These are phyloP conservation scores for Daldinia childiae DNA, from an alignment of 495 filamentous ascomycete species.

Conservation along the genomic window DNA sequence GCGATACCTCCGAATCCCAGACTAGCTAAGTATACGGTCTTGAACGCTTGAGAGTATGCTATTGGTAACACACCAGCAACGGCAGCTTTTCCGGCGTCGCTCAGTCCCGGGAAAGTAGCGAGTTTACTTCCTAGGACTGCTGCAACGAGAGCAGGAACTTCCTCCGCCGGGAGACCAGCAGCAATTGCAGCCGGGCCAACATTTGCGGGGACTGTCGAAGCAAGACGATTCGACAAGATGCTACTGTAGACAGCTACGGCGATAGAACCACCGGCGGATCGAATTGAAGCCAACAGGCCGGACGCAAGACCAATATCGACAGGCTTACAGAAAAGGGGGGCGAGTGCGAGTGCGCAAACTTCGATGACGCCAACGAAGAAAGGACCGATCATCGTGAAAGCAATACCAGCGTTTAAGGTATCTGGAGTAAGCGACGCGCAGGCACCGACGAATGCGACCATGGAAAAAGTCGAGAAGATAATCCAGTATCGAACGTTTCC, in stretches of 20 bases:
- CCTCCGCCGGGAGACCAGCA: conserved; percentile 56
- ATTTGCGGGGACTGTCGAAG: conserved; percentile 50
- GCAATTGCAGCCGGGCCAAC: conserved; percentile 52
- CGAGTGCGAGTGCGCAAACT: conserved; percentile 36
- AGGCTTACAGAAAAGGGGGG: conserved; percentile 38
- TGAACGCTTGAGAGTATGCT: conserved; percentile 56
- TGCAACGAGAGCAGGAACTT: conserved; percentile 51
- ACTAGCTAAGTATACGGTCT: conserved; percentile 58
- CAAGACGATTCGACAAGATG: conserved; percentile 56
- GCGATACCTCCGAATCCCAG: conserved; percentile 58
- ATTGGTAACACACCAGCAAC: conserved; percentile 49
- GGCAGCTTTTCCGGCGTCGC: conserved; percentile 48
- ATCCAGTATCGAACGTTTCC: conserved; percentile 47
- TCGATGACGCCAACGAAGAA: conserved; percentile 43
- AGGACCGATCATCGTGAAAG: conserved; percentile 39
- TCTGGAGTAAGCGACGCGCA: conserved; percentile 46
- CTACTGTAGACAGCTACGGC: conserved; percentile 54
- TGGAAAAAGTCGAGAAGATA: conserved; percentile 50
- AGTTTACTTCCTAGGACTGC: conserved; percentile 49
- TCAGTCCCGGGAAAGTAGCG: conserved; percentile 53
- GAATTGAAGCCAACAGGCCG: conserved; percentile 56
- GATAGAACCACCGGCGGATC: conserved; percentile 42
- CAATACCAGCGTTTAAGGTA: conserved; percentile 31
- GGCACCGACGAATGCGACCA: conserved; percentile 49
- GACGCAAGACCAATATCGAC: conserved; percentile 61